A percentile compares a stretch with the other conserved stretches of the same genome.
phyloP scores from a whole-genome alignment of 768 basidiomycete species.

The Phlebiopsis gigantea region DNA sequence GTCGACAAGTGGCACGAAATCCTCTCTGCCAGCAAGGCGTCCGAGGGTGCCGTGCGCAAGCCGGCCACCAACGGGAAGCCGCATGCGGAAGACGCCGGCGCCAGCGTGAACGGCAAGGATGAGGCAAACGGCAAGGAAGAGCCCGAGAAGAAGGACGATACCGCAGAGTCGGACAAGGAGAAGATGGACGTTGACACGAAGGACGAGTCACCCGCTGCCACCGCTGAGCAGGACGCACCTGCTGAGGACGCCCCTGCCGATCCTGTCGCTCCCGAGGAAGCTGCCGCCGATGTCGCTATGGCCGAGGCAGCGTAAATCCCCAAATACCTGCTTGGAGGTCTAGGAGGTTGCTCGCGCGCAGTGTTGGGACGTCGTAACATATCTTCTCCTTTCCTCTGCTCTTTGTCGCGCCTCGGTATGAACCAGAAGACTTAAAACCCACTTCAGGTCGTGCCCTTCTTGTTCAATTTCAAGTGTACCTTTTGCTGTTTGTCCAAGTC shows the following conservation, averaged over 20 bases:
- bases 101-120: slow-evolving; percentile 13
- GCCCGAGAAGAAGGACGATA: slow-evolving; percentile 3
- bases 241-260: slow-evolving; percentile 17
- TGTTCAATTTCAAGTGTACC: background rate
- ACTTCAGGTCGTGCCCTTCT: background rate
- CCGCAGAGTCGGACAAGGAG: slow-evolving; percentile 24
- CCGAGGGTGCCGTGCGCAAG: slow-evolving; percentile 19
- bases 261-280: slow-evolving; percentile 15
- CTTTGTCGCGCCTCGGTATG: background rate
- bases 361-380: background rate
- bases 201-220: no score
- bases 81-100: slow-evolving; percentile 19
- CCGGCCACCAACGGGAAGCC: slow-evolving; percentile 20
- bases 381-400: background rate
- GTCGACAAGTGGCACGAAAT: slow-evolving; percentile 68
- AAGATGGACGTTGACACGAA: slow-evolving; percentile 11
- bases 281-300: slow-evolving; percentile 26
- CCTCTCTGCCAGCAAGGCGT: slow-evolving; percentile 31
- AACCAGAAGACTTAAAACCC: slow-evolving; percentile 6
- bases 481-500: background rate
- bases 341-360: background rate
- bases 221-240: slow-evolving; percentile 14
- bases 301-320: slow-evolving; percentile 17
- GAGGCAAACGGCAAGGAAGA: slow-evolving; percentile 16
- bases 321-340: background rate